Evolutionary conservation across 139 green algal species (phyloP), one percentile per base, ranked within the genome.

Genomic region (Coelastrella sp.): DNA sequence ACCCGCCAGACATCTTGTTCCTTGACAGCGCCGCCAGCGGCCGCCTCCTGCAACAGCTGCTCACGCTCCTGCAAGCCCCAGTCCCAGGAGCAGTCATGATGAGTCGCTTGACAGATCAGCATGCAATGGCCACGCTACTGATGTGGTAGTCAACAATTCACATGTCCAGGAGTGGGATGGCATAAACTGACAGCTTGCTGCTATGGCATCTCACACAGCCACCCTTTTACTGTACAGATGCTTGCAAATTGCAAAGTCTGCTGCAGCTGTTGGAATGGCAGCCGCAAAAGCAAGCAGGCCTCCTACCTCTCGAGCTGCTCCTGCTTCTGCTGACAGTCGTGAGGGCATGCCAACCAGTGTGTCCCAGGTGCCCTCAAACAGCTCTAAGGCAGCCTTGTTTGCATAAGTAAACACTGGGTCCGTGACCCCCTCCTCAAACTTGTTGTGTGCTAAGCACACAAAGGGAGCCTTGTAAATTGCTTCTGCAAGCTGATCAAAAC

Each of bases 391-490:
- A 0, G 92, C 92, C 8, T 82, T 74, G 88, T 95, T 95, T 24
- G 88, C 93, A 85, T 95, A 95, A 0, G 59, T 92, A 84, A 91
- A 94, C 60, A 82, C 35, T 7, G 91, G 90, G 78, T 93, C 93
- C 4, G 57, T 58, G 8, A 92, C 90, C 11, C 88, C 92, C 25
- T 89, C 88, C 84, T 95, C 88, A 85, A 93, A 95, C 8, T 68
- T 82, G 90, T 94, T 91, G 88, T 94, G 92, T 0, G 87, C 84
- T 20, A 95, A 27, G 78, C 91, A 87, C 8, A 76, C 92, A 24
- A 95, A 95, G 15, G 92, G 92, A 11, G 92, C 93, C 19, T 92
- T 91, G 90, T 92, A 95, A 11, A 93, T 68, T 7, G 91, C 93
- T 0, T 87, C 61, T 0, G 92, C 27, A 19, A 94, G 86, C n/a